Evolutionary conservation across 2,329 filamentous ascomycete species (phyloP), one percentile per base, ranked within the genome.

Genomic region (Pseudopithomyces maydicus): DNA sequence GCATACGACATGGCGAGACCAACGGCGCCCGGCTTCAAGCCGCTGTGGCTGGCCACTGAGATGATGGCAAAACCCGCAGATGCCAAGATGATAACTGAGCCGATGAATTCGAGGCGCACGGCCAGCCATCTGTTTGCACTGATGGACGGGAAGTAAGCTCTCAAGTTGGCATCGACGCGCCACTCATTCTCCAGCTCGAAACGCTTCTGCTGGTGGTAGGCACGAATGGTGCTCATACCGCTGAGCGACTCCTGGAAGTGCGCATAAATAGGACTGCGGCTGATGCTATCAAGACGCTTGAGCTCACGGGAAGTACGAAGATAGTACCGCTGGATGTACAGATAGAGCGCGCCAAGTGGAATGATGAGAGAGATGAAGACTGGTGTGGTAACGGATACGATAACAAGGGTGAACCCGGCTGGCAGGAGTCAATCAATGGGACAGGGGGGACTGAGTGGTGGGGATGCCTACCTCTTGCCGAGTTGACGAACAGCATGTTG

Each of bases 221-320:
- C 96, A 64, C 96, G 90, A 71, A 99, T 98, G 11, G 95, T 99
- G 58, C 91, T 91, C 72, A 97, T 90, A 42, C 95, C 95, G 59
- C 92, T 94, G 10, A 99, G 85, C 1, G 92, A 96, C 78, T 99
- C 96, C 74, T 99, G 95, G 80, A 99, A 99, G 77, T 99, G 96
- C 6, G 95, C 95, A 75, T 93, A 99, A 68, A 99, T 96, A 23
- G 96, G 96, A 75, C 93, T 97, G 68, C 92, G 89, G 74, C 90
- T 97, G 65, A 98, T 90, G 74, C 93, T 97, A 78, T 99, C 95
- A 57, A 99, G 83, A 63, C 95, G 86, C 82, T 99, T 99, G 63
- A 99, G 84, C 79, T 99, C 96, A 62, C 96, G 90, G 57, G 95
- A 99, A 14, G 95, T 97, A 61, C 93, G 87, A 47, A 99, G 85